A percentile compares a stretch with the other conserved stretches of the same genome.
phyloP scores from a whole-genome alignment of 2,329 filamentous ascomycete species.

The Penicillium sp. region DNA sequence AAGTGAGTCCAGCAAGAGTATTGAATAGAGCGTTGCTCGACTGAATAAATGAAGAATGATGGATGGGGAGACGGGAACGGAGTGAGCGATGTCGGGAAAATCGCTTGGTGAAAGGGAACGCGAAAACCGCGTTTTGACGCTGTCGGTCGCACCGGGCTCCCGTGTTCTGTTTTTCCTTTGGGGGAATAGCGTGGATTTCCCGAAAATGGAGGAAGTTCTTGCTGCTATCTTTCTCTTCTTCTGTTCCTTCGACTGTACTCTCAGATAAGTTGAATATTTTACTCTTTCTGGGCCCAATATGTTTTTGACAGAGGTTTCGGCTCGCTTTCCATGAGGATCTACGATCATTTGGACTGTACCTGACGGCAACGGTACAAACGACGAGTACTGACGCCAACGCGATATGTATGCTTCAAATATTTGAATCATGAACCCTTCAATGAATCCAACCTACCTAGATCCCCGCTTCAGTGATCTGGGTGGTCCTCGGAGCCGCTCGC shows the following conservation, averaged over 20 bases:
- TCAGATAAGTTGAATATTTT: no score
- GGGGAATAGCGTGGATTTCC: conserved; percentile 12
- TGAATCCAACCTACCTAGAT: conserved; percentile 18
- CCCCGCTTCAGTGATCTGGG: conserved; percentile 21
- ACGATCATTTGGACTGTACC: no score
- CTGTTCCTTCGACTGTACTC: not conserved
- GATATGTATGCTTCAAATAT: not conserved
- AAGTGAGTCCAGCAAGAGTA: no score
- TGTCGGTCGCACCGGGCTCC: conserved; percentile 10
- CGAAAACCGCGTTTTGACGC: conserved; percentile 28
- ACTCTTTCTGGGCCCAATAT: no score
- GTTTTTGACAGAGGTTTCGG: no score
- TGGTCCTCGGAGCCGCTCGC: conserved; percentile 44
- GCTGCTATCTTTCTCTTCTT: conserved; percentile 1
- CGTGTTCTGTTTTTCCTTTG: conserved; percentile 24
- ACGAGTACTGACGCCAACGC: not conserved
- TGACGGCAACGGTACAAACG: not conserved
- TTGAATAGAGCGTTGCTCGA: no score
- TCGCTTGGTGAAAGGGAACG: conserved; percentile 14
- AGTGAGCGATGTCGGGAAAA: not conserved
- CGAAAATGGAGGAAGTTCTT: not conserved
- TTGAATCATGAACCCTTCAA: conserved; percentile 5
- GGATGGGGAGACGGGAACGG: not conserved
- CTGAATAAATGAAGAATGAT: no score
- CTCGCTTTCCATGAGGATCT: no score